phyloP scores from a whole-genome alignment of 768 basidiomycete species.

The Lactarius trivialis region DNA sequence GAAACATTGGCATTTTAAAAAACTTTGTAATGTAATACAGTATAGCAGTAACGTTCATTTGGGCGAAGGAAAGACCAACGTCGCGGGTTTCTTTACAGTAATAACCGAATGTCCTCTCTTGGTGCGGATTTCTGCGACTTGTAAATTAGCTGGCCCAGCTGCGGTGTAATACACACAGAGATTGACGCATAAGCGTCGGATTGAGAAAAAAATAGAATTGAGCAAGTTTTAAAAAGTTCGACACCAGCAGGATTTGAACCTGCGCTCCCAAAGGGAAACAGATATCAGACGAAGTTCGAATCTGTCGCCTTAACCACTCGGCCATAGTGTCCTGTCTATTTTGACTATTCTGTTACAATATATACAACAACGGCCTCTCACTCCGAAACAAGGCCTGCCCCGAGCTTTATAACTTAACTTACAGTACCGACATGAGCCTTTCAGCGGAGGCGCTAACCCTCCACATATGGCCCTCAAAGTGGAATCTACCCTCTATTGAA shows the following conservation, averaged over 20 bases:
- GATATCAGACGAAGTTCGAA: slow-evolving; percentile 14
- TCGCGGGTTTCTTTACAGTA: no score
- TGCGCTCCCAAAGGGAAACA: slow-evolving; percentile 36
- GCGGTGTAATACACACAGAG: no score
- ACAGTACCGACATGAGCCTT: slow-evolving; percentile 16
- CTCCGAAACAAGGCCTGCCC: background rate
- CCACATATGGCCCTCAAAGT: slow-evolving; percentile 65
- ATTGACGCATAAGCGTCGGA: no score
- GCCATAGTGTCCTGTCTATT: slow-evolving; percentile 14
- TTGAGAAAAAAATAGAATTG: no score
- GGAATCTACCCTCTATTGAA: slow-evolving; percentile 61
- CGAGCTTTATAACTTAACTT: background rate
- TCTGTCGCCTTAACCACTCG: slow-evolving; percentile 23
- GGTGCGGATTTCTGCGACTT: no score
- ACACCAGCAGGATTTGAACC: slow-evolving; percentile 66
- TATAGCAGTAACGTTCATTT: background rate
- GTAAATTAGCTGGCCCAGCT: no score
- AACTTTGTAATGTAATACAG: background rate
- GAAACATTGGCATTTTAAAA: slow-evolving; percentile 70
- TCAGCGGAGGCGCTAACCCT: slow-evolving; percentile 31
- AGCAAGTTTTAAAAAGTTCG: slow-evolving; percentile 26
- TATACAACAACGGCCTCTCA: background rate
- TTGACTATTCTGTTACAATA: background rate
- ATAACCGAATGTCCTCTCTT: no score
- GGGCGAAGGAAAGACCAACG: no score